Base-by-base conservation (phyloP, 257 asterid species). In the Ajuga chamaepitys region DNA sequence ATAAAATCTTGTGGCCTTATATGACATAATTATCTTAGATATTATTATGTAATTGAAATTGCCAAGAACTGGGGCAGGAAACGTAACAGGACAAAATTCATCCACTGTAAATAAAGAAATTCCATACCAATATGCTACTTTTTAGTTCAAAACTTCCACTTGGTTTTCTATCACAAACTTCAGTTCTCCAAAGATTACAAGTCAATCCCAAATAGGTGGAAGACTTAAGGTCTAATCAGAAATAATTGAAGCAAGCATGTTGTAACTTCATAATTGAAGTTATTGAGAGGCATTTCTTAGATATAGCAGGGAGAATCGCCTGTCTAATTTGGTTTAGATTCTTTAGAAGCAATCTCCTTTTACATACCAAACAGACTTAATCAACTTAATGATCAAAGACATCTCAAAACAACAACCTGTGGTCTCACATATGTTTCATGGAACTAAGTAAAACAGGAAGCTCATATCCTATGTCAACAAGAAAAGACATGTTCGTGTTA, bases 401-500 rank as follows among this genome's bases (percentile, higher is more conserved):
- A n/a, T n/a, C n/a, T n/a, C n/a, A n/a, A n/a, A n/a, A n/a, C n/a
- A n/a, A n/a, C n/a, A n/a, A n/a, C n/a, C n/a, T n/a, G n/a, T n/a
- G n/a, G n/a, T n/a, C n/a, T n/a, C n/a, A n/a, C n/a, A n/a, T n/a
- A n/a, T n/a, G n/a, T n/a, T n/a, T n/a, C n/a, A n/a, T n/a, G n/a
- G n/a, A n/a, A n/a, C n/a, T n/a, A n/a, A n/a, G n/a, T n/a, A n/a
- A n/a, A n/a, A n/a, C n/a, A n/a, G n/a, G n/a, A n/a, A n/a, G n/a
- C n/a, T n/a, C n/a, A n/a, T n/a, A n/a, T n/a, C n/a, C 10, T 11
- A 53, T 37, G 54, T 35, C 34, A 58, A 21, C 58, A 28, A 60
- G 21, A 37, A 5, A 14, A 21, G 18, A 6, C 4, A 20, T n/a
- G 16, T 46, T 42, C 67, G 71, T 34, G 63, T 47, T 72, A 89